phyloP scores from a whole-genome alignment of 352 stramenopile genomes.

The Phytophthora hybrid region DNA sequence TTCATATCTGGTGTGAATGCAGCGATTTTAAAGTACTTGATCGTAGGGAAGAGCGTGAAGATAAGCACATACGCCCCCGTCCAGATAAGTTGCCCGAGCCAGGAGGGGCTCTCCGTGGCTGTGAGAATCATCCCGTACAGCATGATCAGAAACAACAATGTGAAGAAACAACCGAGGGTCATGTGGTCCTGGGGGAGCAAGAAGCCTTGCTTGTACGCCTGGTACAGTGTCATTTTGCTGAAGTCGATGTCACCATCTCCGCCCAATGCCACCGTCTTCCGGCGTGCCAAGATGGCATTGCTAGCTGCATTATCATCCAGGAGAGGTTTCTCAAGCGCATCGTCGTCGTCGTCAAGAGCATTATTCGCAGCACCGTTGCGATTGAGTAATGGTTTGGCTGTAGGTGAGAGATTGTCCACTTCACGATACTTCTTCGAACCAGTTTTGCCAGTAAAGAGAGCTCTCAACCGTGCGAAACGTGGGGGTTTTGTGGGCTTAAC shows the following conservation, averaged over 20 bases:
- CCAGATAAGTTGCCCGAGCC: constrained; percentile 83
- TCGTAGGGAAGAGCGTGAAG: constrained; percentile 74
- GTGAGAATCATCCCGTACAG: constrained; percentile 76
- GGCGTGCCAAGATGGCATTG: constrained; percentile 30
- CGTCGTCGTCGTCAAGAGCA: constrained; percentile 20
- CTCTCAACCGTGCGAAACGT: constrained; percentile 51
- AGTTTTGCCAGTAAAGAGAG: constrained; percentile 40
- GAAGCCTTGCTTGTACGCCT: constrained; percentile 75
- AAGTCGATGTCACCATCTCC: constrained; percentile 61
- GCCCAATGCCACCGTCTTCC: constrained; percentile 22
- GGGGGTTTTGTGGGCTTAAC: constrained; percentile 20
- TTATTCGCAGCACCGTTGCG: constrained; percentile 27
- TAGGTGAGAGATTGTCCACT: constrained; percentile 37
- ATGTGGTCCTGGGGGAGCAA: constrained; percentile 80
- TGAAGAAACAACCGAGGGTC: constrained; percentile 68
- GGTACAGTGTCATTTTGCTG: constrained; percentile 73
- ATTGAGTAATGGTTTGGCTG: constrained; percentile 28
- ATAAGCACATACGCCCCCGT: constrained; percentile 64
- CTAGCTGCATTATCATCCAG: constrained; percentile 28
- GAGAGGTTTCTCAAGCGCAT: constrained; percentile 17
- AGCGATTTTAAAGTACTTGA: constrained; percentile 85
- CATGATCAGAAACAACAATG: constrained; percentile 62
- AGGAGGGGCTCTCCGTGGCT: constrained; percentile 67
- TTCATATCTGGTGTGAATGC: constrained; percentile 68
- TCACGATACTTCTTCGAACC: constrained; percentile 65